Percentiles rank a stretch among this genome's conserved stretches.
These are phyloP conservation scores for Myxozyma neotropica DNA, from an alignment of 805 yeast genomes.

Conservation along the genomic window DNA sequence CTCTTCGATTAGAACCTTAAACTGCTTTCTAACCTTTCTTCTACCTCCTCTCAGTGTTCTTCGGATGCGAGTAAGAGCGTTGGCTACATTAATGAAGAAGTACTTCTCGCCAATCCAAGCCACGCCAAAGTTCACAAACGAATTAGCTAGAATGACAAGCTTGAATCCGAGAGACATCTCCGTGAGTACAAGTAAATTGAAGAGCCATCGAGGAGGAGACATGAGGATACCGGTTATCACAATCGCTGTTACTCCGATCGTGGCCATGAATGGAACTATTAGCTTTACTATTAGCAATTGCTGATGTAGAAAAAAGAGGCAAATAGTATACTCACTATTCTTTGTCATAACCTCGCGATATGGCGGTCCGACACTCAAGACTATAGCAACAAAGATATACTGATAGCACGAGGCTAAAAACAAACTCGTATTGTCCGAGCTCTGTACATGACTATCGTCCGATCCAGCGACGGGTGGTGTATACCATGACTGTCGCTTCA, in stretches of 20 bases:
- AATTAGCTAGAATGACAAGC: conserved; percentile 51
- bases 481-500: conserved; percentile 71
- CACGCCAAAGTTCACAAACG: conserved; percentile 53
- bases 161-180: conserved; percentile 56
- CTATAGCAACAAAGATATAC: conserved; percentile 78
- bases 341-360: conserved; percentile 74
- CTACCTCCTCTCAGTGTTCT: conserved; percentile 31
- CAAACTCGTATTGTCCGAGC: conserved; percentile 86
- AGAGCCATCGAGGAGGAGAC: conserved; percentile 56
- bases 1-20: conserved; percentile 41
- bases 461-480: conserved; percentile 54
- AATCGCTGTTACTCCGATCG: conserved; percentile 54
- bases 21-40: conserved; percentile 42
- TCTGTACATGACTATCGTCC: conserved; percentile 74
- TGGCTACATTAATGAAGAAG: conserved; percentile 50
- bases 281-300: conserved; percentile 36
- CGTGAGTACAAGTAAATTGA: conserved; percentile 76
- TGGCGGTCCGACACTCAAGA: conserved; percentile 92
- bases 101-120: conserved; percentile 52
- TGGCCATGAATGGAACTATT: conserved; percentile 64
- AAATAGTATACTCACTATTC: conserved; percentile 43
- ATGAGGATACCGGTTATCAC: conserved; percentile 60
- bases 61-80: conserved; percentile 25
- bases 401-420: conserved; percentile 85
- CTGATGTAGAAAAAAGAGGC: neutral